Base-by-base conservation (phyloP, 2,329 filamentous ascomycete genomes). In the Nigrospora oryzae region DNA sequence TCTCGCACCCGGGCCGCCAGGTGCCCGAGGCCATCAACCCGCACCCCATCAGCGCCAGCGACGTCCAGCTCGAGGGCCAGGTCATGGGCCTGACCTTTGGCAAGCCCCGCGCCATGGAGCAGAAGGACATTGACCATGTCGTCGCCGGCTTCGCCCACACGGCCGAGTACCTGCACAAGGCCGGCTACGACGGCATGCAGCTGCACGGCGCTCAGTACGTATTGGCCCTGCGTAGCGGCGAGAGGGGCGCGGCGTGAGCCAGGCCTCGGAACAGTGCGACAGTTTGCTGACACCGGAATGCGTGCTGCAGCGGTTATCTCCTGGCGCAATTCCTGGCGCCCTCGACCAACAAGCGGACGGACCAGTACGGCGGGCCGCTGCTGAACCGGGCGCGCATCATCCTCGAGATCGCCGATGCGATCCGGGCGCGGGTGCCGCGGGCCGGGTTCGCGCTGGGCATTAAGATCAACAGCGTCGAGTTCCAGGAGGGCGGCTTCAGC, bases 1-100 rank as follows among this genome's bases (percentile, higher is more conserved):
- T 85, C 47, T 74, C 69, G 47, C 81, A 85, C 56, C 78, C 81
- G 0, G 81, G 82, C 12, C 68, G 80, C 0, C 79, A 84, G 56
- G 60, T 60, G 15, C 17, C 55, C 8, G 52, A 51, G 8, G 46
- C 46, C 1, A 49, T 69, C 12, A 60, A 68, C 45, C 53, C 56
- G 36, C 43, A 64, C 31, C 64, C 66, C 8, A 63, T 70, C 42
- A 66, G 64, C 14, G 62, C 67, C 3, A 66, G 62, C 38, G 64
- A 67, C 42, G 52, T 68, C 32, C 63, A 67, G 46, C 56, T 69
- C 1, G 55, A 59, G 49, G 63, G 61, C 6, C 51, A 61, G 15
- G 42, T 60, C 31, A 69, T 71, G 65, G 71, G 70, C 49, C 60
- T 72, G 67, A 65, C 58, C 0, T 80, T 78, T 36, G 63, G 49